phyloP scores from a whole-genome alignment of 2,329 filamentous ascomycete species.

The Aulographum hederae region DNA sequence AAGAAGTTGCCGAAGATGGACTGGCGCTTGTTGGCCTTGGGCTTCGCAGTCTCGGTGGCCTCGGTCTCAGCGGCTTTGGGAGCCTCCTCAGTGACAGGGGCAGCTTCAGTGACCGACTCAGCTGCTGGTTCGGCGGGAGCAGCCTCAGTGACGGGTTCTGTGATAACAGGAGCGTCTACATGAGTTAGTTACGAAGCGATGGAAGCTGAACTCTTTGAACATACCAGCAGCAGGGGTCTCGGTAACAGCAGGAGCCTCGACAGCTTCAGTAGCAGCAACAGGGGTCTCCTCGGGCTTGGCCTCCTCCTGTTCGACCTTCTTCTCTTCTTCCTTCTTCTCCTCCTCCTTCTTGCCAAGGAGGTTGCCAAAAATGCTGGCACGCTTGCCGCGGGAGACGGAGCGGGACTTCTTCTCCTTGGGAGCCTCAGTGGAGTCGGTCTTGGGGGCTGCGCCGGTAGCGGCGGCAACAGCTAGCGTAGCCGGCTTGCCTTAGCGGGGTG shows the following conservation, averaged over 20 bases:
- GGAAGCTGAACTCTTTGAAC: background rate
- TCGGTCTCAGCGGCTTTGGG: constrained; percentile 23
- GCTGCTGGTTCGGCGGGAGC: constrained; percentile 22
- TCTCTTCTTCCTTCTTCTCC: constrained; percentile 24
- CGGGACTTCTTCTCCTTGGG: constrained; percentile 40
- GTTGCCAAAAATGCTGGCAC: constrained; percentile 37
- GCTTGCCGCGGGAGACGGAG: constrained; percentile 39
- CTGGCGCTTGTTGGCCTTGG: constrained; percentile 63
- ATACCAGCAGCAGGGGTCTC: constrained; percentile 5
- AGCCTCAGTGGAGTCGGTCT: constrained; percentile 12
- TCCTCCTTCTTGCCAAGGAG: constrained; percentile 44
- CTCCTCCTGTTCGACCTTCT: constrained; percentile 19
- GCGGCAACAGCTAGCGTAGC: constrained; percentile 15
- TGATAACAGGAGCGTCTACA: constrained; percentile 11
- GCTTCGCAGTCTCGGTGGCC: constrained; percentile 33
- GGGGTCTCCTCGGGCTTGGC: constrained; percentile 10
- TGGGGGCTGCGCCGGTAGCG: constrained; percentile 16
- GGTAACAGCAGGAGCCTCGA: constrained; percentile 22
- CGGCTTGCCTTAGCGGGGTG: constrained; percentile 19
- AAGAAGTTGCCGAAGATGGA: constrained; percentile 65
- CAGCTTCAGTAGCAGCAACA: constrained; percentile 16
- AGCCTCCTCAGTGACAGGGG: constrained; percentile 27
- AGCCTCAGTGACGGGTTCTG: constrained; percentile 12
- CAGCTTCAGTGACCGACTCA: constrained; percentile 31
- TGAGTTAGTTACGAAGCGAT: constrained; percentile 5